Evolutionary conservation across 176 grass and related monocot genomes (phyloP).

Genomic region (Panicum miliaceum): DNA sequence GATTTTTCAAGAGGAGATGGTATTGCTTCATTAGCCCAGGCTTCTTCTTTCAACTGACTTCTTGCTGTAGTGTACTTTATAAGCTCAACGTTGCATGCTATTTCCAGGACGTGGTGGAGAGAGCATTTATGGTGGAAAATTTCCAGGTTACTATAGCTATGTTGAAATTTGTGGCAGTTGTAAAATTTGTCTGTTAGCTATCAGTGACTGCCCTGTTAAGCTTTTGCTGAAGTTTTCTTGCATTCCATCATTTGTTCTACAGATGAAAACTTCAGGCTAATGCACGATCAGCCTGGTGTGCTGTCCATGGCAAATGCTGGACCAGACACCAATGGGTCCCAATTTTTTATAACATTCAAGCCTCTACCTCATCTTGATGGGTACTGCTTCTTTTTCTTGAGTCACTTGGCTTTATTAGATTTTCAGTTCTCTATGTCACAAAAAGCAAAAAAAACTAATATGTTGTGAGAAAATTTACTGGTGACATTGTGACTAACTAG

Average conservation of each 20-base stretch:
- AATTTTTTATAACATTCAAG: constrained; percentile 77
- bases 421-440: constrained; percentile 15
- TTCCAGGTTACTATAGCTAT: constrained; percentile 58
- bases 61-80: constrained; percentile 71
- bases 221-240: constrained; percentile 28
- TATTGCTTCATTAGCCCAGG: constrained; percentile 79
- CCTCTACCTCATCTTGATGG: constrained; percentile 63
- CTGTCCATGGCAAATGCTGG: constrained; percentile 83
- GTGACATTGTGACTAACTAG: too few species aligned
- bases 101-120: constrained; percentile 92
- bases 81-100: constrained; percentile 70
- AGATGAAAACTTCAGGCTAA: constrained; percentile 82
- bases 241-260: constrained; percentile 36
- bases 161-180: background rate
- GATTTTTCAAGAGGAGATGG: constrained; percentile 86
- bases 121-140: constrained; percentile 87
- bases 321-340: constrained; percentile 60
- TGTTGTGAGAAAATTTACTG: background rate
- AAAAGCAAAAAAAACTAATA: background rate
- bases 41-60: constrained; percentile 87
- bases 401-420: background rate
- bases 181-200: constrained; percentile 19
- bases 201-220: constrained; percentile 14
- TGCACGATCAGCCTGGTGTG: constrained; percentile 68
- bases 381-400: constrained; percentile 51